phyloP scores from a whole-genome alignment of 257 asterid genomes.

The Agastache rugosa region DNA sequence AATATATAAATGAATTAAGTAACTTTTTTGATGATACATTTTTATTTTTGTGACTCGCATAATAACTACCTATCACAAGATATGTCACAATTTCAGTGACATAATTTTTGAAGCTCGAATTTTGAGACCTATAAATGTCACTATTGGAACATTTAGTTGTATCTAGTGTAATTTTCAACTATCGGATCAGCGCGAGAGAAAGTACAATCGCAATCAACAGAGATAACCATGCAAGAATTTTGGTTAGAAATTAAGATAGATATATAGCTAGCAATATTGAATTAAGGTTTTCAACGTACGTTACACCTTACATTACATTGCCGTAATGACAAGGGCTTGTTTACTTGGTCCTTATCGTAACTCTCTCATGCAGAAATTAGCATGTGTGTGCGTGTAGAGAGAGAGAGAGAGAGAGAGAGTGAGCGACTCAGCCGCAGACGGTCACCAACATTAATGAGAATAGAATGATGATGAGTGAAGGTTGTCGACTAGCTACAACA shows the following conservation, averaged over 20 bases:
- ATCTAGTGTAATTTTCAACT: too few species aligned
- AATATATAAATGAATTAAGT: too few species aligned
- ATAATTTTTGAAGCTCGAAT: too few species aligned
- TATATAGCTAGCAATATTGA: neutral
- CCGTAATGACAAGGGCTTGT: conserved; percentile 44
- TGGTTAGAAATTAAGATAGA: too few species aligned
- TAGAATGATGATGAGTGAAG: neutral
- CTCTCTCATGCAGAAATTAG: neutral
- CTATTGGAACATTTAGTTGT: too few species aligned
- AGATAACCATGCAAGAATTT: neutral
- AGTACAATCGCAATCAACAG: neutral
- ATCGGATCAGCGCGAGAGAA: too few species aligned
- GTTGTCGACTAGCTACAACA: neutral
- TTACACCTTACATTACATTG: neutral
- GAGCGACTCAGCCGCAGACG: neutral
- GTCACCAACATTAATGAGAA: conserved; percentile 19
- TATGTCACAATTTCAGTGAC: too few species aligned
- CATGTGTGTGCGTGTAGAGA: neutral
- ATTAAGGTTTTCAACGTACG: neutral
- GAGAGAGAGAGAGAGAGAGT: conserved; percentile 5
- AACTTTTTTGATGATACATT: too few species aligned
- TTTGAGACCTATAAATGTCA: too few species aligned
- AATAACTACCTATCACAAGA: too few species aligned
- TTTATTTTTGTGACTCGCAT: too few species aligned
- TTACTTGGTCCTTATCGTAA: neutral